Evolutionary conservation across 768 basidiomycete species (phyloP).

Genomic region (Saitozyma sp.): DNA sequence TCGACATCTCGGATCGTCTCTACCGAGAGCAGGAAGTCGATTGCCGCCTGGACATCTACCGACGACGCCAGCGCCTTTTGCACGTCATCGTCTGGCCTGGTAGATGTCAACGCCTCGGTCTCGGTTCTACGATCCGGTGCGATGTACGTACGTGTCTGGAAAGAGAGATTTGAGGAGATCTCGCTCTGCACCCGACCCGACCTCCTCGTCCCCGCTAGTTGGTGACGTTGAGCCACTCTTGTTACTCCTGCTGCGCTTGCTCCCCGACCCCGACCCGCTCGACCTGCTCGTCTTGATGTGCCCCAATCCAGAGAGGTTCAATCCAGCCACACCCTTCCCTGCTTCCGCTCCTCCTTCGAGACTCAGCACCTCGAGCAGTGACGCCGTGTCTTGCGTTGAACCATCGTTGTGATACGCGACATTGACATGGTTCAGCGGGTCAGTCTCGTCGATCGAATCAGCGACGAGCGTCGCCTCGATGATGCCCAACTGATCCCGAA

Average conservation of each 20-base stretch:
- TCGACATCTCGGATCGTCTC: slow-evolving; percentile 40
- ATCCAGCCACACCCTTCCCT: not conserved
- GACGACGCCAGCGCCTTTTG: slow-evolving; percentile 14
- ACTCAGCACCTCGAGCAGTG: no score
- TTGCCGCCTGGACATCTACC: slow-evolving; percentile 30
- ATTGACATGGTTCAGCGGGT: not conserved
- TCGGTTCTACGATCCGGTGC: not conserved
- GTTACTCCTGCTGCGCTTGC: slow-evolving; percentile 1
- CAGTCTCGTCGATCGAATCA: slow-evolving; percentile 21
- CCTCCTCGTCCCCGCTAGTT: not conserved
- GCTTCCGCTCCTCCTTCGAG: not conserved
- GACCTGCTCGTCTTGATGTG: not conserved
- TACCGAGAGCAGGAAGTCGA: slow-evolving; percentile 44
- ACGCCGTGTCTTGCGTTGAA: not conserved
- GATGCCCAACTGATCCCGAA: slow-evolving; percentile 39
- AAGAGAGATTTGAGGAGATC: slow-evolving; percentile 33
- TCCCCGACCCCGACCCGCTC: not conserved
- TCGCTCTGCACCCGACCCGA: slow-evolving; percentile 23
- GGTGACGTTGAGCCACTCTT: slow-evolving; percentile 7
- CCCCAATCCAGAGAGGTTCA: no score
- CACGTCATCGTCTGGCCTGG: slow-evolving; percentile 16
- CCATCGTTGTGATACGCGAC: not conserved
- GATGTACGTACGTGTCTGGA: slow-evolving; percentile 34
- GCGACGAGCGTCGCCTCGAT: slow-evolving; percentile 42
- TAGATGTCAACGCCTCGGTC: not conserved